Conservation (phyloP, 2,329 filamentous ascomycete species). For the Blastomyces percursus region DNA sequence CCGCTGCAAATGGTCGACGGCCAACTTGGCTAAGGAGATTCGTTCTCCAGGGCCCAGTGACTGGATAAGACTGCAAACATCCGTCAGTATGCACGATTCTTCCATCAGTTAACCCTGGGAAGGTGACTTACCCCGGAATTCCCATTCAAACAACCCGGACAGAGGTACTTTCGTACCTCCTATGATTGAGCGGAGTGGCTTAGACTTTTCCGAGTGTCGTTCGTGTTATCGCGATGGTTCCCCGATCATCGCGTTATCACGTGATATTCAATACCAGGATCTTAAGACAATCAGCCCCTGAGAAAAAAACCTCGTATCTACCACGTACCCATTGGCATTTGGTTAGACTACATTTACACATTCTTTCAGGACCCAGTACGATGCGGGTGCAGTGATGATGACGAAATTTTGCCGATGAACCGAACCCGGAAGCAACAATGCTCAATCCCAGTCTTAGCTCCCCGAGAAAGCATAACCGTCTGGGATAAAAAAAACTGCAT, state of each 20-base stretch:
- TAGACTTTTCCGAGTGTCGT: background rate
- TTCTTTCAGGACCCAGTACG: background rate
- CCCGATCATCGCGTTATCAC: background rate
- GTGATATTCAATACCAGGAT: background rate
- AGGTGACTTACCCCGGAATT: conserved; percentile 33
- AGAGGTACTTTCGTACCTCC: background rate
- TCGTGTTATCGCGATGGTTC: background rate
- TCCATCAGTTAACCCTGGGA: background rate
- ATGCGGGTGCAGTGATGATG: background rate
- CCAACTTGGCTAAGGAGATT: conserved; percentile 70
- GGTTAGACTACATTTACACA: background rate
- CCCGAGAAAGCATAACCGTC: background rate
- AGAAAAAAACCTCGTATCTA: background rate
- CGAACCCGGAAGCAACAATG: background rate
- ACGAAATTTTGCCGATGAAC: background rate
- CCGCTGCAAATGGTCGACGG: conserved; percentile 62
- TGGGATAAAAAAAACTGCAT: background rate
- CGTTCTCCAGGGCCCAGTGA: conserved; percentile 75
- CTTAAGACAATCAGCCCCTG: background rate
- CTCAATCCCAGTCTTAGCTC: background rate
- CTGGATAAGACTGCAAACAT: conserved; percentile 61
- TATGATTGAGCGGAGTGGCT: background rate
- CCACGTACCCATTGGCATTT: background rate
- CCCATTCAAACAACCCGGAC: conserved; percentile 25
- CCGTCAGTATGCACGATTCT: background rate